Evolutionary conservation across 495 filamentous ascomycete species (phyloP), one percentile per base, ranked within the genome.

Genomic region (Usnea hakonensis): DNA sequence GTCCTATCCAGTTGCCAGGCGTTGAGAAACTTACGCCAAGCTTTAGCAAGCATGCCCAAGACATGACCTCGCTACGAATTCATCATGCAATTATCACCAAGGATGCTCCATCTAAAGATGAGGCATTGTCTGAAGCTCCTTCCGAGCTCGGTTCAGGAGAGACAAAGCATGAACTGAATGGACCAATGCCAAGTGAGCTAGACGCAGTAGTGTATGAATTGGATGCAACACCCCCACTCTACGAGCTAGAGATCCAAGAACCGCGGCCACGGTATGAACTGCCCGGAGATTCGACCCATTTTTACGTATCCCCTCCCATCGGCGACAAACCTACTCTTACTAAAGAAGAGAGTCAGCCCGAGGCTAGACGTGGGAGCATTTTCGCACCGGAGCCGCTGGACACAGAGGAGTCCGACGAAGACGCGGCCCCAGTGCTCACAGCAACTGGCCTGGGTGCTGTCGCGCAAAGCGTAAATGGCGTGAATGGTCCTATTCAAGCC

Each of bases 21-120:
- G 74, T 77, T 3, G 82, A 84, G 64, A 83, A 83, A 67, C 71
- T 85, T 7, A 80, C 79, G 26, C 79, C 80, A 1, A 62, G 81
- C 9, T 58, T 86, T 35, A 76, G 74, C 23, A 75, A 76, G 26
- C 63, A 70, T 60, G 79, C 8, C 75, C 76, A 23, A 72, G 78
- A 5, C 74, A 58, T 87, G 58, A 78, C 75, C 8, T 84, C 80
- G 60, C 65, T 87, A 14, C 74, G 85, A 38, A 76, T 83, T 11
- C 78, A 87, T 67, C 81, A 86, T 72, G 74, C 75, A 11, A 65
- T 86, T 21, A 69, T 85, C 41, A 86, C 84, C 2, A 70, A 78
- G 37, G 71, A 75, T 19, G 56, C 66, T 33, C 58, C 59, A 35
- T 58, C 70, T 2, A 57, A 67, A 11, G 54, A 55, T 62, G 37